phyloP scores from a whole-genome alignment of 768 basidiomycete genomes.

The Russula sp. region DNA sequence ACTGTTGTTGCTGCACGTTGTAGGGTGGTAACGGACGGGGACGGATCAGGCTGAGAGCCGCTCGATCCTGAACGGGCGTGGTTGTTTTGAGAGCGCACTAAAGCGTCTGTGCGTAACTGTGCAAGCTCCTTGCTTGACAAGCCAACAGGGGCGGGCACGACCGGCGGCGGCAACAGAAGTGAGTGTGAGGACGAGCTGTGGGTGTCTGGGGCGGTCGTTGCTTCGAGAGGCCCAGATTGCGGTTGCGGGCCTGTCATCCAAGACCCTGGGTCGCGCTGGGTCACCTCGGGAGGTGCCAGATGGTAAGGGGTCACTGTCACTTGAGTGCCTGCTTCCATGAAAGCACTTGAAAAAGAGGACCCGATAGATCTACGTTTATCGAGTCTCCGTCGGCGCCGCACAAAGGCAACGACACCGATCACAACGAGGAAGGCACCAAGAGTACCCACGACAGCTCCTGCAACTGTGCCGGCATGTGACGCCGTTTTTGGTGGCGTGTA shows the following conservation, averaged over 20 bases:
- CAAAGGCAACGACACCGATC: neutral
- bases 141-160: neutral
- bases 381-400: conserved; percentile 11
- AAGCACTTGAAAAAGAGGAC: neutral
- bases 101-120: neutral
- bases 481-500: neutral
- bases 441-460: conserved; percentile 19
- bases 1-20: neutral
- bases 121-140: conserved; percentile 16
- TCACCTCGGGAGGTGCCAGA: neutral
- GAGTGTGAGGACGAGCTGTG: neutral
- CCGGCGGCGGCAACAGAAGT: neutral
- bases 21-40: neutral
- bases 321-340: neutral
- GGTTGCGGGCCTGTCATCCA: neutral
- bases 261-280: neutral
- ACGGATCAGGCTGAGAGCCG: neutral
- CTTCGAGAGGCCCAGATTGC: neutral
- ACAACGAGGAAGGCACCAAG: neutral
- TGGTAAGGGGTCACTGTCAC: conserved; percentile 2
- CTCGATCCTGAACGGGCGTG: neutral
- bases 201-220: neutral
- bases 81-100: neutral
- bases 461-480: conserved; percentile 15
- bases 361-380: neutral